phyloP scores from a whole-genome alignment of 108 stramenopile species.

The Cyclostephanos tholiformis region DNA sequence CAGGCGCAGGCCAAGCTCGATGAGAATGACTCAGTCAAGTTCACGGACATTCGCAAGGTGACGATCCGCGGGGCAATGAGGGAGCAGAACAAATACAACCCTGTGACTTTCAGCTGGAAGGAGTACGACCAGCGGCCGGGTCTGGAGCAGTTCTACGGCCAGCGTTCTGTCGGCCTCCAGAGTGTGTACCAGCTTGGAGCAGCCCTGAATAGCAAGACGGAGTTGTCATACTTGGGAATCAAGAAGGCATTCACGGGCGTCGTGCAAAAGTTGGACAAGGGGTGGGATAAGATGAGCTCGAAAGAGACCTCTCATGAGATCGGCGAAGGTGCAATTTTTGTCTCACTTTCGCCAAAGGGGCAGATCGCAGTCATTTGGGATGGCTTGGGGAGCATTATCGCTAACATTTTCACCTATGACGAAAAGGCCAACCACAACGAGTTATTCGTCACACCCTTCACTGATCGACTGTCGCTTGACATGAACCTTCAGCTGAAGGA shows the following conservation, averaged over 20 bases:
- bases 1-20: constrained; percentile 18
- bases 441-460: constrained; percentile 32
- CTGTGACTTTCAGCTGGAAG: constrained; percentile 36
- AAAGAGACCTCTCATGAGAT: constrained; percentile 39
- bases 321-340: constrained; percentile 61
- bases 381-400: constrained; percentile 56
- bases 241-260: constrained; percentile 31
- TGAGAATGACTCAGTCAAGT: constrained; percentile 22
- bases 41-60: constrained; percentile 43
- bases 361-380: constrained; percentile 62
- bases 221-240: constrained; percentile 24
- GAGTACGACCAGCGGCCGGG: constrained; percentile 67
- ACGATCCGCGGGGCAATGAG: constrained; percentile 47
- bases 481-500: constrained; percentile 51
- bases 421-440: constrained; percentile 35
- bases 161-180: constrained; percentile 66
- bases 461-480: constrained; percentile 12
- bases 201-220: constrained; percentile 18
- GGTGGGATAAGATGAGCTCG: not conserved
- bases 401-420: constrained; percentile 64
- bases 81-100: constrained; percentile 37
- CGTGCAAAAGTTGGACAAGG: constrained; percentile 14
- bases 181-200: constrained; percentile 55
- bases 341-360: constrained; percentile 41
- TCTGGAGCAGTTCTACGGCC: constrained; percentile 62